Evolutionary conservation across 768 basidiomycete species (phyloP).

Genomic region (Xerocomus brunneocitrinus): DNA sequence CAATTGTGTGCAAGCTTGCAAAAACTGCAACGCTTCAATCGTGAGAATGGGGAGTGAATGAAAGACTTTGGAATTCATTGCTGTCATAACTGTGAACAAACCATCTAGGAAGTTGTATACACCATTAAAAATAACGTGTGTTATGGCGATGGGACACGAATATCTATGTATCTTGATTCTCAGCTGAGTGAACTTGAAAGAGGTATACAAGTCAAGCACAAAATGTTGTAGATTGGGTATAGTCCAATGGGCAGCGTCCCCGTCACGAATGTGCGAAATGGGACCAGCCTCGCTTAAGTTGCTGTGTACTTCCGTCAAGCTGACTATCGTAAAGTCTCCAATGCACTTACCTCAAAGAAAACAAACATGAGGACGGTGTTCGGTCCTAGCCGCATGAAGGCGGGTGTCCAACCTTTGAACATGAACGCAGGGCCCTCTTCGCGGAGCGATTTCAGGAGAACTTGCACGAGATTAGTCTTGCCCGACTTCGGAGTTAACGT

Average conservation of each 20-base stretch:
- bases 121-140: background rate
- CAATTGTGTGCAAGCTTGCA: no score
- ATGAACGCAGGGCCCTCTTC: conserved; percentile 75
- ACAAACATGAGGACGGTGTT: conserved; percentile 84
- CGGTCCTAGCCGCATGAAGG: conserved; percentile 78
- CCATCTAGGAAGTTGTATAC: conserved; percentile 7
- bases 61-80: background rate
- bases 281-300: conserved; percentile 65
- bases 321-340: background rate
- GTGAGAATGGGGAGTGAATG: background rate
- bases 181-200: background rate
- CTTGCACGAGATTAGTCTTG: conserved; percentile 42
- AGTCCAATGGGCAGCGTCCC: background rate
- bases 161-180: conserved; percentile 5
- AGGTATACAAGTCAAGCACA: conserved; percentile 1
- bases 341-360: conserved; percentile 65
- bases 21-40: no score
- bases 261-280: conserved; percentile 2
- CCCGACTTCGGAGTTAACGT: conserved; percentile 40
- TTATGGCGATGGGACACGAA: conserved; percentile 3
- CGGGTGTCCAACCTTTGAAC: conserved; percentile 88
- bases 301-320: conserved; percentile 37
- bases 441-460: conserved; percentile 56
- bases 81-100: conserved; percentile 1
- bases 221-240: conserved; percentile 3